A percentile compares a stretch with the other conserved stretches of the same genome.
Conservation (phyloP, 176 grass and related monocot species). For the Urochloa ruziziensis region DNA sequence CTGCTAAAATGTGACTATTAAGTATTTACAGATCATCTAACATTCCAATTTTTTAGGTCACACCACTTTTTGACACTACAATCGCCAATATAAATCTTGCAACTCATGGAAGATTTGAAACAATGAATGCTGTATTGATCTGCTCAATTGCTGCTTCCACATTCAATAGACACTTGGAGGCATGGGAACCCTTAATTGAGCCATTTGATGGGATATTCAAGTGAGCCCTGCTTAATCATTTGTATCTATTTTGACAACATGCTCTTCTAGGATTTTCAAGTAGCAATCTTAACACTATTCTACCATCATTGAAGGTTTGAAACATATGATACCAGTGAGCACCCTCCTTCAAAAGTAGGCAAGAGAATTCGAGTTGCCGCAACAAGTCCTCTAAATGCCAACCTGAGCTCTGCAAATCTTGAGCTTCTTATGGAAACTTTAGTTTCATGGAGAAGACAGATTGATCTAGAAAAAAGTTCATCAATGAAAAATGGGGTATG, state of each 20-base stretch:
- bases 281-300: slow-evolving; percentile 35
- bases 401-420: slow-evolving; percentile 82
- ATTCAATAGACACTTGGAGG: slow-evolving; percentile 92
- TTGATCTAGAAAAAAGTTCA: slow-evolving; percentile 68
- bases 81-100: slow-evolving; percentile 89
- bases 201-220: slow-evolving; percentile 99
- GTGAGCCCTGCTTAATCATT: slow-evolving; percentile 42
- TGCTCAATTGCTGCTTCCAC: slow-evolving; percentile 96
- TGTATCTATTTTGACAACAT: background rate
- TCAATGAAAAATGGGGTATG: slow-evolving; percentile 68
- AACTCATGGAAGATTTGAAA: slow-evolving; percentile 87
- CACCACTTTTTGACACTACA: slow-evolving; percentile 81
- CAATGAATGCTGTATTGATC: slow-evolving; percentile 87
- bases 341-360: slow-evolving; percentile 73
- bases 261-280: slow-evolving; percentile 10
- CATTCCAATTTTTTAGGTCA: slow-evolving; percentile 60
- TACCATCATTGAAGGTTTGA: slow-evolving; percentile 70
- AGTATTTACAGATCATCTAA: background rate
- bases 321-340: slow-evolving; percentile 80
- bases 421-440: slow-evolving; percentile 87
- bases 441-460: slow-evolving; percentile 89
- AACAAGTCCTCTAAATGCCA: slow-evolving; percentile 75
- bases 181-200: slow-evolving; percentile 98
- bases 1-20: slow-evolving; percentile 2
- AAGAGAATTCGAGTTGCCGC: slow-evolving; percentile 87